Conservation (phyloP, 2,329 filamentous ascomycete species). For the Fonsecaea multimorphosa region DNA sequence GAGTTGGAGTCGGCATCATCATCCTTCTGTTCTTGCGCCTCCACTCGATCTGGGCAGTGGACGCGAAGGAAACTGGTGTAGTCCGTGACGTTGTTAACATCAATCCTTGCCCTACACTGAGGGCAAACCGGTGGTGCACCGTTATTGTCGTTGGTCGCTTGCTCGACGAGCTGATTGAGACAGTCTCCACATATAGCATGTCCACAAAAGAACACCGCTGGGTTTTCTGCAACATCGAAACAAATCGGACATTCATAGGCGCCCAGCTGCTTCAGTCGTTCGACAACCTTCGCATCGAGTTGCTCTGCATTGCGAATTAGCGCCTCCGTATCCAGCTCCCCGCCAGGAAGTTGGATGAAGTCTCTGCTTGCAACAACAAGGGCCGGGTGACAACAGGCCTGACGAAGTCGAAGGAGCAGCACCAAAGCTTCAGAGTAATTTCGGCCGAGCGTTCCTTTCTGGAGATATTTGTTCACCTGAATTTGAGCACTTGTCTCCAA, state of each 20-base stretch:
- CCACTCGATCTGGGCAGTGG: constrained; percentile 64
- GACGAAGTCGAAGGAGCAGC: constrained; percentile 77
- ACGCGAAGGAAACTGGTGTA: constrained; percentile 75
- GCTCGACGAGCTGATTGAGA: constrained; percentile 71
- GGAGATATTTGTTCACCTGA: constrained; percentile 74
- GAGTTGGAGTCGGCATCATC: constrained; percentile 43
- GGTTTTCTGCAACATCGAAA: constrained; percentile 75
- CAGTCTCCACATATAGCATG: constrained; percentile 80
- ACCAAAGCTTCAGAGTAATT: constrained; percentile 83
- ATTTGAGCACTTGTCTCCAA: constrained; percentile 71
- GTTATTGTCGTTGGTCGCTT: constrained; percentile 66
- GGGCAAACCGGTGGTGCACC: constrained; percentile 68
- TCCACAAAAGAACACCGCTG: constrained; percentile 81
- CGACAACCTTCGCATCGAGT: constrained; percentile 66
- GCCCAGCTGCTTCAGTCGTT: constrained; percentile 66
- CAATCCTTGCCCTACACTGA: constrained; percentile 72
- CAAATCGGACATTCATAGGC: constrained; percentile 83
- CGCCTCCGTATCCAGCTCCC: constrained; percentile 57
- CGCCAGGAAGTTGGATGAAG: constrained; percentile 60
- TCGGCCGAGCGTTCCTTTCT: constrained; percentile 62
- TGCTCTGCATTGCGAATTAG: constrained; percentile 64
- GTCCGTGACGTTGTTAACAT: constrained; percentile 73
- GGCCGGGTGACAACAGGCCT: constrained; percentile 79
- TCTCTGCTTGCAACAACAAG: constrained; percentile 63
- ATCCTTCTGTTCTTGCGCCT: constrained; percentile 49